Evolutionary conservation across 2,329 filamentous ascomycete genomes (phyloP).

Genomic region (Aspergillus tubingensis): DNA sequence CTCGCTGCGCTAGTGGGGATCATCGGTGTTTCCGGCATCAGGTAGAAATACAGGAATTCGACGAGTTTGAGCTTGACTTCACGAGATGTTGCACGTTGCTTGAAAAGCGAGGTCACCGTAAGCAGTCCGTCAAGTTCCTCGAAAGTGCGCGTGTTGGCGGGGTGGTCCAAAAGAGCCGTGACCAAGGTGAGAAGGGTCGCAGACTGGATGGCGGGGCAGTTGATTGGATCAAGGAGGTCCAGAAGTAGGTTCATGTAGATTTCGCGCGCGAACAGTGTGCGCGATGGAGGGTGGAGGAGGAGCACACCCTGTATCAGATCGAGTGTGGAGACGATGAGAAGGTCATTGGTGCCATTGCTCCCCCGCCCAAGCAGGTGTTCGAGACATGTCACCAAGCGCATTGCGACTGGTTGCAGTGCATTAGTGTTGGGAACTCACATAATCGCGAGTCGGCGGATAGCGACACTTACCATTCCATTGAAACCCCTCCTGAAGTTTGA

Average conservation of each 20-base stretch:
- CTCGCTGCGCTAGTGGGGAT: constrained; percentile 21
- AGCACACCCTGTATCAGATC: constrained; percentile 87
- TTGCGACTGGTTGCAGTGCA: constrained; percentile 61
- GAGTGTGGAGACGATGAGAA: constrained; percentile 83
- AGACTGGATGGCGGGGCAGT: constrained; percentile 89
- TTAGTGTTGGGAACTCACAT: constrained; percentile 4
- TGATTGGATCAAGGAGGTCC: constrained; percentile 88
- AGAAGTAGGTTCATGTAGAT: constrained; percentile 96
- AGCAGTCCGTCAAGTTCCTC: constrained; percentile 89
- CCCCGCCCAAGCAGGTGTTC: constrained; percentile 83
- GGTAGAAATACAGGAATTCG: constrained; percentile 97
- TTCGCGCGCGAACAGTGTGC: constrained; percentile 81
- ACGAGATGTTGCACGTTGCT: constrained; percentile 77
- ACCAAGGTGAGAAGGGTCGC: constrained; percentile 88
- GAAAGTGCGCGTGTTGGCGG: constrained; percentile 86
- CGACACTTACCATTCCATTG: constrained; percentile 77
- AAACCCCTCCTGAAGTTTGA: constrained; percentile 93
- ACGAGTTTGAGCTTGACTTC: constrained; percentile 95
- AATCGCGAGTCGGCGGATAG: not conserved
- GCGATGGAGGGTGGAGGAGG: constrained; percentile 85
- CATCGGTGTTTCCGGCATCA: constrained; percentile 80
- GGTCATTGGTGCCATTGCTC: constrained; percentile 78
- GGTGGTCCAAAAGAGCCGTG: constrained; percentile 80
- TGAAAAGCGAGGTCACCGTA: constrained; percentile 90
- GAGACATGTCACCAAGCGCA: constrained; percentile 80